Evolutionary conservation across 2,329 filamentous ascomycete genomes (phyloP).

Genomic region (Fusarium annulatum): DNA sequence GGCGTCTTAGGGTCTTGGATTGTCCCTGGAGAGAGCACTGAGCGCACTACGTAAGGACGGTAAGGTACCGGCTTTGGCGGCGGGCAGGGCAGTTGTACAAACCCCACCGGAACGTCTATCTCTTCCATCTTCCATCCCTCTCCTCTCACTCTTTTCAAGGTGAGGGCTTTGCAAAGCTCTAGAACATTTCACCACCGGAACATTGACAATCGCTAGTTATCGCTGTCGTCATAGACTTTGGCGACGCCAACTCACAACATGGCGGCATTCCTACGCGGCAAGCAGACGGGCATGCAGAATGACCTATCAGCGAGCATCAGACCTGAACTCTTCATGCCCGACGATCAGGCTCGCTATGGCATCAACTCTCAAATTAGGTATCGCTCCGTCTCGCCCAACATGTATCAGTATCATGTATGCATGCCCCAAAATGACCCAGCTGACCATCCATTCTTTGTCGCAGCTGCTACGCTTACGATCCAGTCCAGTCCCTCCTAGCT

Average conservation of each 20-base stretch:
- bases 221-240: constrained; percentile 5
- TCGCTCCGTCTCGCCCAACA: constrained; percentile 10
- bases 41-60: not conserved
- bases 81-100: constrained; percentile 8
- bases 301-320: constrained; percentile 87
- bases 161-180: constrained; percentile 26
- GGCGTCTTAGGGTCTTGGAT: constrained; percentile 27
- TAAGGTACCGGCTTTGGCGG: not conserved
- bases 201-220: not conserved
- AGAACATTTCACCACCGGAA: constrained; percentile 13
- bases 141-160: not conserved
- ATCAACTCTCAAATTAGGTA: constrained; percentile 81
- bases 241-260: constrained; percentile 59
- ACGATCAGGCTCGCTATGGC: constrained; percentile 85
- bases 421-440: constrained; percentile 20
- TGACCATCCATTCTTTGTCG: constrained; percentile 43
- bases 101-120: constrained; percentile 38
- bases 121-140: constrained; percentile 14
- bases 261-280: constrained; percentile 89
- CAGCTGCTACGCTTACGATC: constrained; percentile 88
- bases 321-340: constrained; percentile 81
- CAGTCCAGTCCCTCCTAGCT: constrained; percentile 91
- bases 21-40: constrained; percentile 19
- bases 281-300: constrained; percentile 91
- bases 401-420: constrained; percentile 3